phyloP scores from a whole-genome alignment of 1,284 basidiomycete species.

The Malassezia japonica region DNA sequence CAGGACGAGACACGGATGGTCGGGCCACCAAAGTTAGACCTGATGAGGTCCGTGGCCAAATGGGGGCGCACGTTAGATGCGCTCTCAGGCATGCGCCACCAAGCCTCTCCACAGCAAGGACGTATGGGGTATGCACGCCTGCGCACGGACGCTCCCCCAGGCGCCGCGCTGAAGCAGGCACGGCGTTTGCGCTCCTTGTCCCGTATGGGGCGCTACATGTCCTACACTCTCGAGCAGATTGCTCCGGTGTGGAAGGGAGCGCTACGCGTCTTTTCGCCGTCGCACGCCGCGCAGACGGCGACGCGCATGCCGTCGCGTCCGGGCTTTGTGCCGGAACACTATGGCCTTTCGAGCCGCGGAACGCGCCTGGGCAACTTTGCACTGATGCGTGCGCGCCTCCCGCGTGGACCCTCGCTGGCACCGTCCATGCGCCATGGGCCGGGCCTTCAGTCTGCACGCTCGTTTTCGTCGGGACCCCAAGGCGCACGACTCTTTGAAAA shows the following conservation, averaged over 20 bases:
- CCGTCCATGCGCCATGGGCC: neutral
- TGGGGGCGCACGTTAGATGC: neutral
- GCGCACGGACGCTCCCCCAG: no score
- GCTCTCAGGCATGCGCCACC: neutral
- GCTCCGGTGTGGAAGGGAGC: slow-evolving; percentile 2
- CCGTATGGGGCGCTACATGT: neutral
- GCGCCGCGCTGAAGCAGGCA: no score
- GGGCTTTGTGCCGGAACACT: neutral
- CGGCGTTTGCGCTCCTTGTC: no score
- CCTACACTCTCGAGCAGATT: neutral
- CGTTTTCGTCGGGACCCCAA: neutral
- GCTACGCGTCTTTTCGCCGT: neutral
- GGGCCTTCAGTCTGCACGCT: slow-evolving; percentile 7
- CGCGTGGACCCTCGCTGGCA: neutral
- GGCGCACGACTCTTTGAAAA: slow-evolving; percentile 9
- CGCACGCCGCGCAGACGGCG: neutral
- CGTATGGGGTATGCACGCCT: no score
- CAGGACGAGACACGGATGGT: no score
- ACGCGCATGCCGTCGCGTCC: neutral
- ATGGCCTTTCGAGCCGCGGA: neutral
- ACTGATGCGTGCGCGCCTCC: slow-evolving; percentile 1
- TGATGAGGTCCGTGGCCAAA: neutral
- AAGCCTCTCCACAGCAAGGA: no score
- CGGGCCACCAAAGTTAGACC: neutral
- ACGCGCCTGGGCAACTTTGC: slow-evolving; percentile 4